Base-by-base conservation (phyloP, 495 filamentous ascomycete species). In the Penicillium chermesinum region DNA sequence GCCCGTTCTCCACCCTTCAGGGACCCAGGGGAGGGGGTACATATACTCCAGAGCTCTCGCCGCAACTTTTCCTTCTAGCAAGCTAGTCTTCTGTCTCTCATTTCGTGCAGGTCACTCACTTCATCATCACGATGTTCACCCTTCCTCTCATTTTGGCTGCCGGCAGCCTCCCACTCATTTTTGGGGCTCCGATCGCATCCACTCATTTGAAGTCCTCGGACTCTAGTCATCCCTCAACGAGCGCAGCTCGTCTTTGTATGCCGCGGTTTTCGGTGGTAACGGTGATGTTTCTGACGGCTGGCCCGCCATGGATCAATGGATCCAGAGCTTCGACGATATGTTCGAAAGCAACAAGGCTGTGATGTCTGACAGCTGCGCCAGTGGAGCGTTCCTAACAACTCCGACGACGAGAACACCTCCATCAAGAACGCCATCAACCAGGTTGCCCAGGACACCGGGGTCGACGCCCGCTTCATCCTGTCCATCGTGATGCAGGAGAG, bases 401-500 rank as follows among this genome's bases (percentile, higher is more conserved):
- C 66, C 35, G 59, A 62, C 4, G 36, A 49, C 2, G 78, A 81
- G 53, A 72, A 69, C 20, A 45, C 42, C 12, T 27, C 62, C 22
- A 64, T 81, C 30, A 60, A 65, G 32, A 49, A 50, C 34, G 63
- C 60, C 27, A 79, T 79, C 46, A 17, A 66, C 20, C 40, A 50
- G 12, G 64, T 78, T 10, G 59, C 76, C 10, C 18, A 22, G 2
- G 52, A 53, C 10, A 55, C 35, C 4, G 58, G 72, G 13, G 56
- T 82, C 16, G 74, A 80, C 48, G 65, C 78, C 17, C 79, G 81
- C 39, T 82, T 78, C 59, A 76, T 85, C 50, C 58, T 84, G 47
- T 72, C 75, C 1, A 64, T 79, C 44, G 54, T 82, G 30, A 75
- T 83, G 67, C 80, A 83, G 59, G 79, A 83, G 53, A 73, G 66